phyloP scores from a whole-genome alignment of 2,329 filamentous ascomycete species.

The Elsinoe fawcettii region DNA sequence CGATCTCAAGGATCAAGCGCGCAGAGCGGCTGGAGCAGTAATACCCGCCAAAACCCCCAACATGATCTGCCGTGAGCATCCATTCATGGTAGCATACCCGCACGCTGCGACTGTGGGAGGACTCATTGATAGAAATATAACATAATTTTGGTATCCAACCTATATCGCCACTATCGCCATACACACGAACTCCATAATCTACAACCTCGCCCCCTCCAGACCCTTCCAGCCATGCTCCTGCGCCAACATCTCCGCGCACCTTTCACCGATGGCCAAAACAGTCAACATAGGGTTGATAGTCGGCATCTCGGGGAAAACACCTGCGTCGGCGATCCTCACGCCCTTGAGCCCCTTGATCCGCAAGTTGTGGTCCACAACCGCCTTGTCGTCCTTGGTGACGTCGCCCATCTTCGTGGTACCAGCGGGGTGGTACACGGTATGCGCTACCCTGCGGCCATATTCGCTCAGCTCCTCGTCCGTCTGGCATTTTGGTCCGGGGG shows the following conservation, averaged over 20 bases:
- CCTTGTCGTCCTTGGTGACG: slow-evolving; percentile 56
- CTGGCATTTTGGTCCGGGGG: slow-evolving; percentile 64
- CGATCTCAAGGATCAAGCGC: no score
- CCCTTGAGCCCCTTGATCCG: slow-evolving; percentile 65
- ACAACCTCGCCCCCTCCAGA: slow-evolving; percentile 47
- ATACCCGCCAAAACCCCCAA: no score
- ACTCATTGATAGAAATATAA: not conserved
- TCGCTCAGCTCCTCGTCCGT: slow-evolving; percentile 73
- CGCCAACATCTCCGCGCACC: slow-evolving; percentile 74
- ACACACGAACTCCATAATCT: slow-evolving; percentile 19
- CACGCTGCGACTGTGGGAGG: no score
- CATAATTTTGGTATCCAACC: not conserved
- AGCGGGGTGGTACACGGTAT: slow-evolving; percentile 85
- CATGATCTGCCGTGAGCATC: no score
- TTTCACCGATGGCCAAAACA: slow-evolving; percentile 74
- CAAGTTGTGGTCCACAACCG: slow-evolving; percentile 71
- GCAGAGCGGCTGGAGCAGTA: no score
- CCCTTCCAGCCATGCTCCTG: slow-evolving; percentile 61
- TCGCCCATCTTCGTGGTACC: slow-evolving; percentile 90
- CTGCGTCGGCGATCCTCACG: slow-evolving; percentile 74
- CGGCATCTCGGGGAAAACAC: slow-evolving; percentile 81
- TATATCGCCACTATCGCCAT: not conserved
- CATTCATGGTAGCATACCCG: no score
- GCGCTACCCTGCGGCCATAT: slow-evolving; percentile 72
- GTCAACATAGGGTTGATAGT: slow-evolving; percentile 89